Evolutionary conservation across 495 filamentous ascomycete genomes (phyloP).

Genomic region (Podospora sp.): DNA sequence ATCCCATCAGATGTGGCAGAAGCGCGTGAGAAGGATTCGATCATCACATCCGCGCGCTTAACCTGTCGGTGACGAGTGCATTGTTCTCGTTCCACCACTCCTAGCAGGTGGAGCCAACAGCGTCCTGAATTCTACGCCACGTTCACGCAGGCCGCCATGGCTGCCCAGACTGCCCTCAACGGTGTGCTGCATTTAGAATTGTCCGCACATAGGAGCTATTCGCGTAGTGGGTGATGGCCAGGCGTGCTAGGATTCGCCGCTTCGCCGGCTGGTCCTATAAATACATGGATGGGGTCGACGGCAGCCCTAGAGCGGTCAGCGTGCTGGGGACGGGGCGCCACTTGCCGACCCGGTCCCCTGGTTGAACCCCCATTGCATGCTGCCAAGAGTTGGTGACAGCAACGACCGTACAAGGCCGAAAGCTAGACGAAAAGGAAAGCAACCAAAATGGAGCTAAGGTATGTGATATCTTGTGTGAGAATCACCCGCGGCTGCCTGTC

Average conservation of each 20-base stretch:
- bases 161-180: background rate
- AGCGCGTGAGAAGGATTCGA: background rate
- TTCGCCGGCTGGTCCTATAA: constrained; percentile 7
- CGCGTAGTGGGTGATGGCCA: too few species aligned
- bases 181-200: background rate
- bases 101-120: background rate
- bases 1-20: background rate
- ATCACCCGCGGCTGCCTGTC: too few species aligned
- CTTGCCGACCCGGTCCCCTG: constrained; percentile 17
- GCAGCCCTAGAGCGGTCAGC: constrained; percentile 6
- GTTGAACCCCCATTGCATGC: background rate
- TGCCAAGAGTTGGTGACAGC: background rate
- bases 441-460: background rate
- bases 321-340: background rate
- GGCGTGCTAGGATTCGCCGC: background rate
- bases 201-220: too few species aligned
- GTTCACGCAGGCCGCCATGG: background rate
- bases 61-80: constrained; percentile 4
- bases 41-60: constrained; percentile 5
- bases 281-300: background rate
- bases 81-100: background rate
- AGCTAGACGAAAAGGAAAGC: background rate
- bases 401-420: background rate
- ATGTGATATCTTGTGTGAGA: background rate
- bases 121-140: background rate